phyloP scores from a whole-genome alignment of 352 stramenopile genomes.

The Globisporangium mamillatum region DNA sequence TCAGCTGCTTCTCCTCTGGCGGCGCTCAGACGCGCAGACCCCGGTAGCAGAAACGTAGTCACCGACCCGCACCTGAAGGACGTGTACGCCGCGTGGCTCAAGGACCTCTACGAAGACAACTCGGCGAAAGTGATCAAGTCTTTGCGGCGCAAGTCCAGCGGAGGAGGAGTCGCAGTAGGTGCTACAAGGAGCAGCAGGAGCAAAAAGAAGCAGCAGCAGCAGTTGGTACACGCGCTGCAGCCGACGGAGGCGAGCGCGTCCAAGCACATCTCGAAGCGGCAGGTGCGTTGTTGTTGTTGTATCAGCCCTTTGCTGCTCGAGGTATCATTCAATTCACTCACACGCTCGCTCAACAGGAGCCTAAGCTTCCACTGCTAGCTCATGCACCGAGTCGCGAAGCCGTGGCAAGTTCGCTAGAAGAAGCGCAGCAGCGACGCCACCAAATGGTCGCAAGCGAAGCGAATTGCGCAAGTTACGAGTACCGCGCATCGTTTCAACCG shows the following conservation, averaged over 20 bases:
- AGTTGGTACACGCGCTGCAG: constrained; percentile 35
- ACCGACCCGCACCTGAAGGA: constrained; percentile 26
- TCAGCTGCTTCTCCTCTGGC: background rate
- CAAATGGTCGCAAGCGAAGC: constrained; percentile 37
- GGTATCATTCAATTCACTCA: too few relatives aligned
- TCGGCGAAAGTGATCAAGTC: constrained; percentile 26
- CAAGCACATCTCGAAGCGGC: constrained; percentile 33
- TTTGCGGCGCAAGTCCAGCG: constrained; percentile 10
- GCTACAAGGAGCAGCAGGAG: constrained; percentile 15
- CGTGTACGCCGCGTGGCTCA: constrained; percentile 41
- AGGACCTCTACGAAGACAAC: constrained; percentile 40
- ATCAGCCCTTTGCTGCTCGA: too few relatives aligned
- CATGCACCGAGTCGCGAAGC: background rate
- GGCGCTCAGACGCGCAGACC: background rate
- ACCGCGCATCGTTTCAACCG: constrained; percentile 29
- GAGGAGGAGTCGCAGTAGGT: too few relatives aligned
- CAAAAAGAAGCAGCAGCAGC: constrained; percentile 29
- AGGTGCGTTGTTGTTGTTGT: constrained; percentile 15
- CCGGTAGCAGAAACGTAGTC: constrained; percentile 6
- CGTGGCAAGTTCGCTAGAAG: background rate
- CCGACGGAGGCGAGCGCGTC: constrained; percentile 48
- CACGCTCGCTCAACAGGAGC: too few relatives aligned
- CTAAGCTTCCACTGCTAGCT: constrained; percentile 8
- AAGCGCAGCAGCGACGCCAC: constrained; percentile 29
- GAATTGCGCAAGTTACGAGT: constrained; percentile 38